Evolutionary conservation across 306 rosid genomes (phyloP).

Genomic region (Casuarina glauca): DNA sequence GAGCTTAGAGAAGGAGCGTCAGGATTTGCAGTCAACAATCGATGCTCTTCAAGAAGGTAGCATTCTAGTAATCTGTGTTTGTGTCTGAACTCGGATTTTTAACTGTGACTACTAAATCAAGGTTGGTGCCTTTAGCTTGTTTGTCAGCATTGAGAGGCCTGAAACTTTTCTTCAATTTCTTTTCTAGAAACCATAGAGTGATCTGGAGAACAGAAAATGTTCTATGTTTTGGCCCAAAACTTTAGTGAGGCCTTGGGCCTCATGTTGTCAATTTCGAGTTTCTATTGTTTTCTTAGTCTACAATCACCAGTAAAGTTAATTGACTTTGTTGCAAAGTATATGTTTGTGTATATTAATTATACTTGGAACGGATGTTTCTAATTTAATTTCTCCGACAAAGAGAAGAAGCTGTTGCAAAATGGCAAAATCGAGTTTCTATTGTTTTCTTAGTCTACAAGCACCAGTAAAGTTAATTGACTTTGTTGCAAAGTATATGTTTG

Average conservation of each 20-base stretch:
- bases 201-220: background rate
- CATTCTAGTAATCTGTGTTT: background rate
- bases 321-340: too few relatives aligned
- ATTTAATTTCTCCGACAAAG: too few relatives aligned
- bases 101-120: background rate
- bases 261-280: background rate
- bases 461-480: too few relatives aligned
- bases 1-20: conserved; percentile 83
- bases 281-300: too few relatives aligned
- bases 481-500: too few relatives aligned
- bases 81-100: background rate
- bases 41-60: conserved; percentile 93
- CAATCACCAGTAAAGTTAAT: too few relatives aligned
- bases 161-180: conserved; percentile 2
- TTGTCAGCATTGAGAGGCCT: background rate
- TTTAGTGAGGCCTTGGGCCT: background rate
- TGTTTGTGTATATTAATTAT: too few relatives aligned
- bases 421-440: too few relatives aligned
- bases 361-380: too few relatives aligned
- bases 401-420: too few relatives aligned
- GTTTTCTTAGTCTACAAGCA: too few relatives aligned
- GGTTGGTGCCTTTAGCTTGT: background rate
- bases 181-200: background rate
- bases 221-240: background rate
- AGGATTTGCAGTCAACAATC: conserved; percentile 81